Evolutionary conservation across 164 flowering plant genomes (phyloP), one percentile per base, ranked within the genome.

Genomic region (Litsea cubeba): DNA sequence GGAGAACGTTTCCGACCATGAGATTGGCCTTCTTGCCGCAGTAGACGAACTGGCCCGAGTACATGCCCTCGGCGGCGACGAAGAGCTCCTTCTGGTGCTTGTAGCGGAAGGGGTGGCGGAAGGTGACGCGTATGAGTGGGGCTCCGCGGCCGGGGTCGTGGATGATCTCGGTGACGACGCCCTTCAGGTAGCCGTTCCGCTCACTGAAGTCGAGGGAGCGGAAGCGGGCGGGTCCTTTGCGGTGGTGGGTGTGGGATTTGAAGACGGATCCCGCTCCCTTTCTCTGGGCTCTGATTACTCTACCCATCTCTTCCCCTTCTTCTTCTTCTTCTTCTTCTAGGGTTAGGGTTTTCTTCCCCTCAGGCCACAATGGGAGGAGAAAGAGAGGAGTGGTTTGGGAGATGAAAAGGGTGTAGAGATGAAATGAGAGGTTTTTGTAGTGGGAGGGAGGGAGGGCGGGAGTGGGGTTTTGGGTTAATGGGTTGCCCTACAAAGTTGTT

Each of bases 21-120:
- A 87, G 84, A 50, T 58, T 81, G 17, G 90, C 90, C 74, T 84
- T 87, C 84, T 83, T 84, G 7, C 90, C 90, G 35, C 90, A 87
- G 82, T 84, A 87, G 20, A 87, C 77, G 73, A 84, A 87, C 86
- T 87, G 90, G 3, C 90, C 88, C 1, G 87, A 79, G 76, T 85
- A 87, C 79, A 85, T 84, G 17, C 90, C 90, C 79, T 87, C 90
- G n/a, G 90, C 90, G 2, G 90, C 90, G 25, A 87, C 74, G 72
- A 87, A 87, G 12, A 85, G 85, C 81, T 87, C 90, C 83, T 85
- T 85, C 85, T 87, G 90, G 76, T 84, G 84, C 86, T 84, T 80
- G 84, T 82, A 87, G 0, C 88, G 78, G 77, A 84, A 87, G 84
- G 80, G n/a, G n/a, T n/a, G n/a, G n/a, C n/a, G n/a, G n/a, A n/a